phyloP scores from a whole-genome alignment of 441 rosid species.

The Eutrema salsugineum region DNA sequence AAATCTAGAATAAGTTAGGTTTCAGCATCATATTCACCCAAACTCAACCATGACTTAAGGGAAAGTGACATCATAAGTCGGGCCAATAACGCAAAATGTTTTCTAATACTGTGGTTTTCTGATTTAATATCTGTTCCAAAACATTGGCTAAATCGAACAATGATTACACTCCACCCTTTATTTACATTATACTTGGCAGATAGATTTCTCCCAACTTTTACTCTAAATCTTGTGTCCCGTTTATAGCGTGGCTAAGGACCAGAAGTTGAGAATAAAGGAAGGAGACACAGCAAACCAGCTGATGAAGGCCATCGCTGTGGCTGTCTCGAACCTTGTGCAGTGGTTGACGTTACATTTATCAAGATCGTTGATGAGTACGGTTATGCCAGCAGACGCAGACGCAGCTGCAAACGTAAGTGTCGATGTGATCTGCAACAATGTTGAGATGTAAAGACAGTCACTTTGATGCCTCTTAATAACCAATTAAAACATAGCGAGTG shows the following conservation, averaged over 20 bases:
- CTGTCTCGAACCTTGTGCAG: slow-evolving; percentile 64
- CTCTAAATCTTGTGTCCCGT: background rate
- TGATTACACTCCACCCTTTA: slow-evolving; percentile 4
- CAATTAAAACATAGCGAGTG: background rate
- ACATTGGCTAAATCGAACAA: background rate
- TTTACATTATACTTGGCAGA: slow-evolving; percentile 8
- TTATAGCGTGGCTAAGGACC: slow-evolving; percentile 64
- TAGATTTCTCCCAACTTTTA: background rate
- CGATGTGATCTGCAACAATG: slow-evolving; percentile 59
- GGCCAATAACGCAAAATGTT: background rate
- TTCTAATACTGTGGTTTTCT: background rate
- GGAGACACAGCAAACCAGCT: slow-evolving; percentile 79
- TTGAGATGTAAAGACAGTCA: background rate
- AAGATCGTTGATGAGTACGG: slow-evolving; percentile 71
- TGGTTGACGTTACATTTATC: slow-evolving; percentile 49
- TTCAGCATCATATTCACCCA: too few relatives aligned
- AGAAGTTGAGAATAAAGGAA: slow-evolving; percentile 73
- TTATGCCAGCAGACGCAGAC: slow-evolving; percentile 85
- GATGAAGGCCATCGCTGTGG: slow-evolving; percentile 83
- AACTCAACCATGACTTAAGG: background rate
- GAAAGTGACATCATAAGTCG: background rate
- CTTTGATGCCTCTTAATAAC: background rate
- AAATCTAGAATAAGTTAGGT: too few relatives aligned
- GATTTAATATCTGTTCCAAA: background rate
- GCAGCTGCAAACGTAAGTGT: slow-evolving; percentile 84